Evolutionary conservation across 2,329 filamentous ascomycete genomes (phyloP), one percentile per base, ranked within the genome.

Genomic region (Aaosphaeria arxii): DNA sequence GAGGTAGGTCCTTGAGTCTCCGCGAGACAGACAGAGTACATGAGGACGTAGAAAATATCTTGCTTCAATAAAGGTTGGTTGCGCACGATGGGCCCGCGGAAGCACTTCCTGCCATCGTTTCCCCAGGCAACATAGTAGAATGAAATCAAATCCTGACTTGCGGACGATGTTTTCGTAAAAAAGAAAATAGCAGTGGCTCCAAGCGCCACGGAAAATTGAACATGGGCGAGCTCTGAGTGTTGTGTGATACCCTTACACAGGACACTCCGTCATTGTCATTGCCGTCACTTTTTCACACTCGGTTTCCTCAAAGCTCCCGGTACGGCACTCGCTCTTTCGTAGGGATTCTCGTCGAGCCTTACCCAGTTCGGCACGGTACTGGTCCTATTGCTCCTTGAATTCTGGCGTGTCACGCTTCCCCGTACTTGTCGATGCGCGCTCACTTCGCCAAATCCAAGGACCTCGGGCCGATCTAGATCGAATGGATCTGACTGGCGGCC

Each of bases 401-500:
- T 54, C 42, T 63, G 58, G 33, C 64, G 53, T 6, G 60, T 63
- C 9, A 68, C 54, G 43, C 62, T 69, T 3, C 52, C 61, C 29
- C 57, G 54, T 31, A 68, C 62, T 43, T 64, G 54, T 42, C 49
- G 54, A 6, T 61, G 55, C 9, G 58, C 61, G 38, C 57, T 50
- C 11, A 67, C 59, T 38, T 52, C 55, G 4, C 64, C 60, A 42
- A 70, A 67, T 1, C 64, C 63, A 6, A 72, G 55, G 6, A 72
- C 62, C 48, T 72, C 70, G 7, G 70, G 70, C 9, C 67, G 56
- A 45, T 72, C 70, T 11, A 72, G 62, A 47, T 72, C 70, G 40
- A 72, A 72, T 1, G 70, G 70, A 47, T 72, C 70, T 1, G 67
- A 71, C 38, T 71, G 66, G 11, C 69, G 63, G 32, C 66, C 61